These are phyloP conservation scores for Triticum turgidum DNA, from an alignment of 176 grass and related monocot genomes.

Conservation along the genomic window DNA sequence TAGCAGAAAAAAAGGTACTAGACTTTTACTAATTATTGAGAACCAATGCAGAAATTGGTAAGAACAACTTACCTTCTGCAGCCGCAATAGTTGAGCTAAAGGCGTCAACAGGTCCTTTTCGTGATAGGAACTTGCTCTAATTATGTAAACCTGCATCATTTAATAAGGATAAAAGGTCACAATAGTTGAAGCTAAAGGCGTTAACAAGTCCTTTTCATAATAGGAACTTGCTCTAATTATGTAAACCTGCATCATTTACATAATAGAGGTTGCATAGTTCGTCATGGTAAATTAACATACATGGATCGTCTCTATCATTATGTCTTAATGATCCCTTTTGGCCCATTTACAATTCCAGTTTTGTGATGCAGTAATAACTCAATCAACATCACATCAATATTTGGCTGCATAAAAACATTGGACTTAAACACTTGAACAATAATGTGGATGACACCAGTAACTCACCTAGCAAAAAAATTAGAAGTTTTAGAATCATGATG, in stretches of 20 bases:
- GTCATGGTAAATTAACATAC: background rate
- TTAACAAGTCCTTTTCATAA: slow-evolving; percentile 36
- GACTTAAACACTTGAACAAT: background rate
- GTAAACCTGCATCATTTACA: slow-evolving; percentile 56
- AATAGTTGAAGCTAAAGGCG: background rate
- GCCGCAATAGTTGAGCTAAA: background rate
- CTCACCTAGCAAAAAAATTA: background rate
- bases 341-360: background rate
- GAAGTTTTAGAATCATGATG: background rate
- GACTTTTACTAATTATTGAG: background rate
- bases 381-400: background rate
- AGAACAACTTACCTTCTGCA: slow-evolving; percentile 9
- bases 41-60: background rate
- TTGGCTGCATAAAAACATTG: background rate
- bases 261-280: background rate
- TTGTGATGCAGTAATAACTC: background rate
- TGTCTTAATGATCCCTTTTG: background rate
- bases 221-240: slow-evolving; percentile 78
- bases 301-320: background rate
- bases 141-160: slow-evolving; percentile 72
- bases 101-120: slow-evolving; percentile 29
- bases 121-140: slow-evolving; percentile 61
- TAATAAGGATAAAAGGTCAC: background rate
- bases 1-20: background rate
- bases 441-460: background rate